phyloP scores from a whole-genome alignment of 2,329 filamentous ascomycete genomes.

The Colletotrichum shisoi region DNA sequence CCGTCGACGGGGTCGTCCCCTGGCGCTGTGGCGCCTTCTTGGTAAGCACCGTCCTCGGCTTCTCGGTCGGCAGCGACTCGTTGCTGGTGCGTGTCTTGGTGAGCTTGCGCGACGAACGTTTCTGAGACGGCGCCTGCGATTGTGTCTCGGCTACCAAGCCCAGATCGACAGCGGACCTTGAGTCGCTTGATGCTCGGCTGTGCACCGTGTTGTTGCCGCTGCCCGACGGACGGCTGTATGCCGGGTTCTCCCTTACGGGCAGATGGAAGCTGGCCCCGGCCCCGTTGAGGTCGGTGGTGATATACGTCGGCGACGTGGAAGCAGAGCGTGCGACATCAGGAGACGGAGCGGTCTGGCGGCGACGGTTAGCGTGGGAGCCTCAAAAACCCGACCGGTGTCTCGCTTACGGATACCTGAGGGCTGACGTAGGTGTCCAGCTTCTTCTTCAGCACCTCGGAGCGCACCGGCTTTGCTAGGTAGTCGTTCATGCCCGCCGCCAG shows the following conservation, averaged over 20 bases:
- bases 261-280: conserved; percentile 35
- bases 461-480: conserved; percentile 94
- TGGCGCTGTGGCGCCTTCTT: conserved; percentile 51
- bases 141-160: conserved; percentile 42
- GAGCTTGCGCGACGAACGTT: conserved; percentile 53
- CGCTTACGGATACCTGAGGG: conserved; percentile 43
- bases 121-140: conserved; percentile 42
- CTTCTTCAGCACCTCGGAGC: conserved; percentile 82
- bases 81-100: conserved; percentile 53
- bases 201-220: conserved; percentile 39
- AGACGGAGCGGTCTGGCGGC: conserved; percentile 13
- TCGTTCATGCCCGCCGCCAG: conserved; percentile 98
- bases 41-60: conserved; percentile 48
- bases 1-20: conserved; percentile 41
- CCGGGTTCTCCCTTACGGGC: conserved; percentile 42
- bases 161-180: conserved; percentile 44
- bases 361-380: conserved; percentile 13
- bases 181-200: conserved; percentile 49
- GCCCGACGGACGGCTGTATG: conserved; percentile 41
- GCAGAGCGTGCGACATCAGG: conserved; percentile 29
- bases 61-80: conserved; percentile 47
- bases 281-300: conserved; percentile 38
- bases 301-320: conserved; percentile 41
- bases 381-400: not conserved
- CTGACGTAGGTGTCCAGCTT: conserved; percentile 72